A percentile compares a stretch with the other conserved stretches of the same genome.
These are phyloP conservation scores for Gaertneriomyces sp. DNA, from an alignment of 192 early-diverging fungal genomes.

Conservation along the genomic window DNA sequence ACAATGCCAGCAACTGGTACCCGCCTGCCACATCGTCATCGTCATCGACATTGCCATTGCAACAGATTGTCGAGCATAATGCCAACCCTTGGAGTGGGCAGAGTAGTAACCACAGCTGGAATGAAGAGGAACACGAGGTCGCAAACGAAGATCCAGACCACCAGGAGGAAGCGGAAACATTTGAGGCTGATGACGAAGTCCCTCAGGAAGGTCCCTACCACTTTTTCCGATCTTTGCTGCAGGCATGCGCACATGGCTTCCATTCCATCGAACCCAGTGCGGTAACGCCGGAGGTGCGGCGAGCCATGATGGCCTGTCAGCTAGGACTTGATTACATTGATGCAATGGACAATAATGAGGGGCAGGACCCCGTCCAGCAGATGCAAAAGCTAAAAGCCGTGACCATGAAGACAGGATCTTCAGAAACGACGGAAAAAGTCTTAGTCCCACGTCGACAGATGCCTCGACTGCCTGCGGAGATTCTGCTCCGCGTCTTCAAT, in stretches of 20 bases:
- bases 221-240: slow-evolving; percentile 20
- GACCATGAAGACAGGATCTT: neutral
- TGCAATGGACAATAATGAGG: slow-evolving; percentile 13
- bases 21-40: no score
- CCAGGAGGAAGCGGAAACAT: no score
- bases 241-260: slow-evolving; percentile 22
- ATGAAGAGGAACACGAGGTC: no score
- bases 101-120: no score
- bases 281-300: slow-evolving; percentile 15
- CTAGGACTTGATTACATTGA: slow-evolving; percentile 25
- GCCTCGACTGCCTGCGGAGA: slow-evolving; percentile 24
- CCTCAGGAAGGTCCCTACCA: neutral
- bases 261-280: slow-evolving; percentile 14
- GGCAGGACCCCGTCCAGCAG: slow-evolving; percentile 5
- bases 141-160: no score
- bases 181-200: no score
- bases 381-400: slow-evolving; percentile 6
- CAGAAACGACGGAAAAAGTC: slow-evolving; percentile 4
- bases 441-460: neutral
- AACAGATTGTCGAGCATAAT: no score
- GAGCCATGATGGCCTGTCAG: slow-evolving; percentile 23
- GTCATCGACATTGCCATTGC: no score
- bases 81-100: no score
- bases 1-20: no score
- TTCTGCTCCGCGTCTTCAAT: slow-evolving; percentile 25